These are phyloP conservation scores for Diaporthe capsici DNA, from an alignment of 2,329 filamentous ascomycete species.

Conservation along the genomic window DNA sequence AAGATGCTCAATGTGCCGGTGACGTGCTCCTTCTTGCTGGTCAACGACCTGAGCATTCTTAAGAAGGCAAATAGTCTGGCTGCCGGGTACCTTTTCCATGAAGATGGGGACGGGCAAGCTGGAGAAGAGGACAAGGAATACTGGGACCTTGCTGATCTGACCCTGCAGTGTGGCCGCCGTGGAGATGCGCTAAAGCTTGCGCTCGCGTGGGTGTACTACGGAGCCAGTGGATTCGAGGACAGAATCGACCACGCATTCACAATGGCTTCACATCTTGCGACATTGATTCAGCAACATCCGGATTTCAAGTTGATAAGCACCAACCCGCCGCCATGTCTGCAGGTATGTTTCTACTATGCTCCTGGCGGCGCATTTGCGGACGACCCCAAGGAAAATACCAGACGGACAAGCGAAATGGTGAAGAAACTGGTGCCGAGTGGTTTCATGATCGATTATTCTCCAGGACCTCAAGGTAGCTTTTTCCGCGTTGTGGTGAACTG, in stretches of 20 bases:
- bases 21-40: constrained; percentile 90
- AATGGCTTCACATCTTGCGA: constrained; percentile 76
- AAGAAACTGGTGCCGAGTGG: constrained; percentile 62
- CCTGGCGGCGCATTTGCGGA: constrained; percentile 64
- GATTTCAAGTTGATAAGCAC: constrained; percentile 80
- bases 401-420: constrained; percentile 63
- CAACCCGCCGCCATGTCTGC: constrained; percentile 87
- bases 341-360: constrained; percentile 94
- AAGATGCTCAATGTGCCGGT: constrained; percentile 96
- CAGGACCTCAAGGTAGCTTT: constrained; percentile 67
- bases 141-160: constrained; percentile 90
- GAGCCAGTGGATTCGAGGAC: constrained; percentile 76
- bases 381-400: constrained; percentile 61
- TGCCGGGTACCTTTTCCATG: constrained; percentile 89
- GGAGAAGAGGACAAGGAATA: constrained; percentile 68
- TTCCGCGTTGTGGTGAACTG: constrained; percentile 71
- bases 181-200: constrained; percentile 91
- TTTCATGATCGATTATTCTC: constrained; percentile 73
- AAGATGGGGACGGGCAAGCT: constrained; percentile 14
- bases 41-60: constrained; percentile 80
- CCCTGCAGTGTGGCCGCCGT: constrained; percentile 89
- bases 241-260: constrained; percentile 81
- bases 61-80: constrained; percentile 87
- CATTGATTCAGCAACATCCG: constrained; percentile 64
- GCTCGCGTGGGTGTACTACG: constrained; percentile 91